Evolutionary conservation across 257 asterid genomes (phyloP), one percentile per base, ranked within the genome.

Genomic region (Nemophila menziesii): DNA sequence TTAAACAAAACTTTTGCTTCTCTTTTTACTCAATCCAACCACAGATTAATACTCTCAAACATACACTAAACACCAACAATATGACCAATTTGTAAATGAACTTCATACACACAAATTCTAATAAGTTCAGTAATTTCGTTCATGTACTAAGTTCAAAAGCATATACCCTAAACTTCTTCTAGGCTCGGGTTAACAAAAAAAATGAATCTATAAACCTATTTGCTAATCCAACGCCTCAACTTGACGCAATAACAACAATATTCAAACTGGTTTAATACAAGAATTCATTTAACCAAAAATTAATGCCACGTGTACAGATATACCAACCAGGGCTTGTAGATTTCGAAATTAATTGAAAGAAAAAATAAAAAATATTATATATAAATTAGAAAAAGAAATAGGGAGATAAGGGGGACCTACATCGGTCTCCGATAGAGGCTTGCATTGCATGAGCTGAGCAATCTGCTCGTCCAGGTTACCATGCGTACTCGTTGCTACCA

Each of bases 391-490:
- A 3, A 43, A 16, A 19, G 46, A 49, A 53, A 21, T 18, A 43
- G 4, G 36, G 36, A 29, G 12, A 13, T 5, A 13, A 7, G 36
- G 2, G 36, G 36, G 55, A 23, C 15, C 50, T 42, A 87, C 97
- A 75, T 87, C 93, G 4, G 93, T 74, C 66, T 87, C 97, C 17
- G 93, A 62, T 49, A 87, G 62, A 43, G 97, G 95, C 59, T 82
- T 87, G 92, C 97, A 87, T 68, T 82, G 95, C 86, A 75, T 79
- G 58, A 87, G 93, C 79, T 87, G 95, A 46, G 70, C 63, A 79
- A 87, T 83, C 75, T 87, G 92, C 60, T 87, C 83, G 64, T 87
- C 97, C 61, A 82, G 79, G 55, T 82, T 87, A 15, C 93, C 93
- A 68, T 71, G 69, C 2, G 92, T 60, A 71, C 70, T 77, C 64